Base-by-base conservation (phyloP, 805 yeast genomes). In the Tetrapisispora arboricola region DNA sequence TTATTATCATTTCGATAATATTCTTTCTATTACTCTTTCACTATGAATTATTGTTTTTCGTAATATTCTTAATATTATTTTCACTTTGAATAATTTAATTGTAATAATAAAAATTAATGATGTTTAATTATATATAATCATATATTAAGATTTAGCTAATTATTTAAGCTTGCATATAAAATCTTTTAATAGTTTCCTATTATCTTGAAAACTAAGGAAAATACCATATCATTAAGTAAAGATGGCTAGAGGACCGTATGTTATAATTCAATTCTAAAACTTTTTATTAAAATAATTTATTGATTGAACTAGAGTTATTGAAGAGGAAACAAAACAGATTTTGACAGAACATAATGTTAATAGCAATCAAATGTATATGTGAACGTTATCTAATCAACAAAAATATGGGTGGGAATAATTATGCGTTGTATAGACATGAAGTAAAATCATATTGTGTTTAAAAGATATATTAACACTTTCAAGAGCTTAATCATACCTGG, bases 201-300 rank as follows among this genome's bases (percentile, higher is more conserved):
- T 15, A 15, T 21, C 15, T 21, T 32, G 36, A 32, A 7, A 26
- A 25, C 13, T n/a, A 35, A 35, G 10, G 10, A 39, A 28, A 21
- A 39, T 29, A 39, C 42, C 43, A 38, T 40, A 48, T 36, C 44
- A 45, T 43, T 46, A 48, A 50, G 49, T 38, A 49, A 77, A 72
- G 66, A 78, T 78, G 84, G 84, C 75, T 67, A 77, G 84, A 78
- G 84, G 84, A 71, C 84, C 84, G 76, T 72, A 71, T 66, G 76
- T 72, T 65, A 39, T 17, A 20, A 17, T 17, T 11, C 26, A 21
- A 32, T 32, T 13, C 5, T 16, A 5, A 11, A 21, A 21, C n/a
- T 19, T 26, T 35, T 27, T 9, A 18, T 13, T 20, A 15, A n/a
- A 12, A 32, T 3, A 36, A 28, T 8, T 10, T 10, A 10, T 25